Base-by-base conservation (phyloP, 2,329 filamentous ascomycete species). In the Aspergillus sp. region DNA sequence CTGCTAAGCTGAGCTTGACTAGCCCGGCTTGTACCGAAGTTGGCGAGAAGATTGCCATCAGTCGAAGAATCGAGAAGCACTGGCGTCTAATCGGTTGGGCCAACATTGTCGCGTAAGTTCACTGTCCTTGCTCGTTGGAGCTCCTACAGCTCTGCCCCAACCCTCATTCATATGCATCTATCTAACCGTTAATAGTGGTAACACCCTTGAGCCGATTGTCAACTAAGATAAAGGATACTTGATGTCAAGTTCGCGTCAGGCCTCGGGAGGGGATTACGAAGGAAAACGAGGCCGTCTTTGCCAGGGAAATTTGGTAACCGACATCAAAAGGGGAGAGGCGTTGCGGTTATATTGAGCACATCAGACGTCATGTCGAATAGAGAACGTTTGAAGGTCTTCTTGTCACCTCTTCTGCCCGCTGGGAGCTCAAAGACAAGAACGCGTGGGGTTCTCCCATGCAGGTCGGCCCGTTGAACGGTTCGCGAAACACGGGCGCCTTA, bases 51-150 rank as follows among this genome's bases (percentile, higher is more conserved):
- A 93, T 99, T 71, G 95, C 95, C 43, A 83, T 99, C 72, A 92
- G 88, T 75, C 85, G 95, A 80, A 90, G 95, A 87, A 97, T 98
- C 71, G 95, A 99, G 80, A 98, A 98, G 86, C 93, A 97, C 80
- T 98, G 93, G 93, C 90, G 92, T 80, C 83, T 96, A 73, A 96
- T 96, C 70, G 91, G 91, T 68, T 96, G 91, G 91, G 90, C 90
- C 59, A 92, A 90, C 65, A 91, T 91, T 73, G 86, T 88, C 61
- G 76, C 76, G 77, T 79, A 74, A 76, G 77, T 79, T 55, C 24
- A 48, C 37, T 46, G 23, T 19, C 21, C 43, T 37, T 48, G 52
- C 11, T 15, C 31, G 40, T 48, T 31, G 27, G 9, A 3, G 5
- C 11, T 21, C 27, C 19, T 33, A 5, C 17, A 35, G 7, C n/a